Percentiles rank a stretch among this genome's conserved stretches.
Evolutionary conservation across 192 early-diverging fungal species (phyloP).

Genomic region (Coemansia sp.): DNA sequence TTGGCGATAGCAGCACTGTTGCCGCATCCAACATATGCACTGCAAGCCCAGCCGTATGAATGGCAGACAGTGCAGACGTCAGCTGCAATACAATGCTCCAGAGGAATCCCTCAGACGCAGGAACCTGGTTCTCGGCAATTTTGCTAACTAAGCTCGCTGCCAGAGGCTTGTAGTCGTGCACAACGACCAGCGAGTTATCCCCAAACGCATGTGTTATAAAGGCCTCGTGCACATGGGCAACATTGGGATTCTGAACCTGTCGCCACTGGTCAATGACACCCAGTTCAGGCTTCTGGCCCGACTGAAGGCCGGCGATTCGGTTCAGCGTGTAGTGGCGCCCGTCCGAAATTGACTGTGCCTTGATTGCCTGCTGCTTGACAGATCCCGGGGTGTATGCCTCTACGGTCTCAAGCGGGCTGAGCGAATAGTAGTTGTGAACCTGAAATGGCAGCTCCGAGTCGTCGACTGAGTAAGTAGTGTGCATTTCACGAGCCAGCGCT

Average conservation of each 20-base stretch:
- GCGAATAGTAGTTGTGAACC: constrained; percentile 87
- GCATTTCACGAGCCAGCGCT: constrained; percentile 63
- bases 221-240: constrained; percentile 87
- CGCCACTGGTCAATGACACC: constrained; percentile 83
- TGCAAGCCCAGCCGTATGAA: constrained; percentile 82
- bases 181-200: constrained; percentile 91
- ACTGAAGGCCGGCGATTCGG: constrained; percentile 75
- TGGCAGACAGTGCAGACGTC: constrained; percentile 60
- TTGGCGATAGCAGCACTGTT: constrained; percentile 82
- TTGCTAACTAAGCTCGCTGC: constrained; percentile 29
- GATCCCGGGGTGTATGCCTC: constrained; percentile 62
- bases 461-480: constrained; percentile 30
- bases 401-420: constrained; percentile 63
- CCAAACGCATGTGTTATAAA: constrained; percentile 96
- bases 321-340: constrained; percentile 81
- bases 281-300: constrained; percentile 81
- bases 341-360: constrained; percentile 79
- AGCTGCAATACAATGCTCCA: constrained; percentile 47
- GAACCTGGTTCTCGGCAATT: constrained; percentile 14
- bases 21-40: constrained; percentile 73
- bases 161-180: constrained; percentile 89
- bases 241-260: constrained; percentile 73
- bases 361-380: constrained; percentile 76
- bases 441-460: constrained; percentile 71
- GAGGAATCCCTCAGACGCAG: constrained; percentile 29